Percentiles rank a stretch among this genome's conserved stretches.
Conservation (phyloP, 2,329 filamentous ascomycete species). For the Juglanconis juglandina region DNA sequence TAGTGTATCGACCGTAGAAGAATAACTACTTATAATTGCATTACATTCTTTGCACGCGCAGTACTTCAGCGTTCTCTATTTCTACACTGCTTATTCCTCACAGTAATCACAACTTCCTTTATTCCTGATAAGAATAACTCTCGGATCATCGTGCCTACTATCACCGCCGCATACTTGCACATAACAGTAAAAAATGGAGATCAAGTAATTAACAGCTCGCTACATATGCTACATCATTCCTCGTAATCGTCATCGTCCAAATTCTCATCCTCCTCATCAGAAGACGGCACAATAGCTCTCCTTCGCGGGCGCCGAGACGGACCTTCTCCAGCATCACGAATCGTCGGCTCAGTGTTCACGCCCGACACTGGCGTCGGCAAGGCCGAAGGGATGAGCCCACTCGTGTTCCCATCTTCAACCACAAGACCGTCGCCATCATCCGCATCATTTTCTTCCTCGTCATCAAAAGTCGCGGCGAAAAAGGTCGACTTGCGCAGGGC, state of each 20-base stretch:
- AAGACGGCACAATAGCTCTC: conserved; percentile 5
- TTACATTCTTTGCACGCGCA: too few species aligned
- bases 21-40: too few species aligned
- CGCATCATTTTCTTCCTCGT: conserved; percentile 35
- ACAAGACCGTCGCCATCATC: conserved; percentile 30
- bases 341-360: background rate
- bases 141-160: too few species aligned
- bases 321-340: background rate
- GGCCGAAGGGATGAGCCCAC: conserved; percentile 23
- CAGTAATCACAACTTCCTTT: too few species aligned
- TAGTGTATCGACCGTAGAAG: too few species aligned
- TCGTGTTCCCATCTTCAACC: conserved; percentile 33
- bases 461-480: conserved; percentile 40
- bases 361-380: background rate
- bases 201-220: background rate
- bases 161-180: too few species aligned
- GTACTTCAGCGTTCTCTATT: too few species aligned
- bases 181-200: background rate
- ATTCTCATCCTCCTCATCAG: conserved; percentile 23
- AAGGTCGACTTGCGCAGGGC: conserved; percentile 39
- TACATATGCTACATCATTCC: conserved; percentile 5
- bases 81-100: too few species aligned
- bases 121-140: too few species aligned
- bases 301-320: conserved; percentile 16
- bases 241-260: conserved; percentile 15